Base-by-base conservation (phyloP, 345 rosid genomes). In the Erysimum cheiranthoides region DNA sequence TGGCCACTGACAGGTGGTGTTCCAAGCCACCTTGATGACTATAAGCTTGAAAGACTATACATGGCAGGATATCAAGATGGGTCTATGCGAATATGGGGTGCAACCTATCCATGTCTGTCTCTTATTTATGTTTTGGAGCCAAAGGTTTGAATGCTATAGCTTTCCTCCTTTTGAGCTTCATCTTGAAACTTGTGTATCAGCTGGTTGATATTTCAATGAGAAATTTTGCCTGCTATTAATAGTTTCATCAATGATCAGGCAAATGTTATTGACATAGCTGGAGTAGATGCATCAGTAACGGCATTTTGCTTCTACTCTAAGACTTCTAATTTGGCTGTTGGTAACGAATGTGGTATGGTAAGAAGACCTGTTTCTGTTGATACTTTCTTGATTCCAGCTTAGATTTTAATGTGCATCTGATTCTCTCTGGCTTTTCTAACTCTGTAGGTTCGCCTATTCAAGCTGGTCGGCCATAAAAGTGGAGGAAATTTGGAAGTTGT, bases 1-100 rank as follows among this genome's bases (percentile, higher is more conserved):
- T 90, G 98, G 96, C 93, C 96, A 74, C 76, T 90, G 82, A 90
- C 89, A 38, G 98, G 98, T 16, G 96, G 96, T 46, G 83, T 87
- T 66, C 91, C 91, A 43, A 71, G 80, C 85, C 82, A 82, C 70
- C 81, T 75, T 79, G 87, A 81, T 71, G 84, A 81, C 65, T 75
- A 74, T 76, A 82, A 76, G 74, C 84, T 89, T 83, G 88, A 87
- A 75, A 86, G 88, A 82, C 68, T 91, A 60, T 91, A 86, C 79
- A 30, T 86, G 76, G 90, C 96, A 74, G 98, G 98, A 75, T 91
- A 93, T 83, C 83, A 79, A 79, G 92, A 93, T 70, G 98, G 96
- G 71, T 88, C 92, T 74, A 83, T 87, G 78, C 83, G 84, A 75
- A 80, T 91, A 66, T 93, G 97, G 98, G 89, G 88, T 80, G 92